These are phyloP conservation scores for Aphanomyces astaci DNA, from an alignment of 352 stramenopile species.

Conservation along the genomic window DNA sequence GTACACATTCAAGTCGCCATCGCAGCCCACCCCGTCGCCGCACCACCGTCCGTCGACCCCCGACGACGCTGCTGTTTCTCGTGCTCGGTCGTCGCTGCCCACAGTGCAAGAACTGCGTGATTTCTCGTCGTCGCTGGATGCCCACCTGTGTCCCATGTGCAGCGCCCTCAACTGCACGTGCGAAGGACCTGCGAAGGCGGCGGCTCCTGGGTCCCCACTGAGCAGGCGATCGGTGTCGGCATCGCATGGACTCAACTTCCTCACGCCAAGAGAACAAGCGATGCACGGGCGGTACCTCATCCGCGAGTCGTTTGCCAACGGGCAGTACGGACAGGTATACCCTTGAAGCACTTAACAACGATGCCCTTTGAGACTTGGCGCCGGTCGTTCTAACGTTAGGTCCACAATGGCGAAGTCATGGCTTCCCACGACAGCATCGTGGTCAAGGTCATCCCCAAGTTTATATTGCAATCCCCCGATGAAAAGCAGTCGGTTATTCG, in stretches of 20 bases:
- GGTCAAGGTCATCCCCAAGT: slow-evolving; percentile 73
- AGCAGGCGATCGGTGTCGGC: background rate
- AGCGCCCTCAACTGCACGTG: slow-evolving; percentile 10
- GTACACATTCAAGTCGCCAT: background rate
- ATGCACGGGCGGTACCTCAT: slow-evolving; percentile 68
- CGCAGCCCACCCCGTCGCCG: background rate
- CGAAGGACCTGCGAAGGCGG: background rate
- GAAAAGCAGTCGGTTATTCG: slow-evolving; percentile 69
- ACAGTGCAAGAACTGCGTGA: slow-evolving; percentile 16
- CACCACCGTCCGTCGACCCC: background rate
- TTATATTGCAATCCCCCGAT: slow-evolving; percentile 52
- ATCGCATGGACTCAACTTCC: slow-evolving; percentile 8
- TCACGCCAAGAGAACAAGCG: slow-evolving; percentile 50
- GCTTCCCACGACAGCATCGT: slow-evolving; percentile 48
- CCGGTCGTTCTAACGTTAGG: too few relatives aligned
- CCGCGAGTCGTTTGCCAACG: slow-evolving; percentile 60
- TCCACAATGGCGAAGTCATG: slow-evolving; percentile 34
- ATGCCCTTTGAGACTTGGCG: too few relatives aligned
- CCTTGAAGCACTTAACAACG: background rate
- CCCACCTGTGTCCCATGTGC: slow-evolving; percentile 4
- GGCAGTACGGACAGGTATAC: slow-evolving; percentile 45
- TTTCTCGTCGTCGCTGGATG: slow-evolving; percentile 8
- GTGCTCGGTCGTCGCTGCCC: background rate
- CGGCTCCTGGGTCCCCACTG: background rate
- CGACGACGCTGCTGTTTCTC: background rate